Percentiles rank a stretch among this genome's conserved stretches.
These are phyloP conservation scores for Pseudocercospora crystallina DNA, from an alignment of 2,329 filamentous ascomycete species.

Conservation along the genomic window DNA sequence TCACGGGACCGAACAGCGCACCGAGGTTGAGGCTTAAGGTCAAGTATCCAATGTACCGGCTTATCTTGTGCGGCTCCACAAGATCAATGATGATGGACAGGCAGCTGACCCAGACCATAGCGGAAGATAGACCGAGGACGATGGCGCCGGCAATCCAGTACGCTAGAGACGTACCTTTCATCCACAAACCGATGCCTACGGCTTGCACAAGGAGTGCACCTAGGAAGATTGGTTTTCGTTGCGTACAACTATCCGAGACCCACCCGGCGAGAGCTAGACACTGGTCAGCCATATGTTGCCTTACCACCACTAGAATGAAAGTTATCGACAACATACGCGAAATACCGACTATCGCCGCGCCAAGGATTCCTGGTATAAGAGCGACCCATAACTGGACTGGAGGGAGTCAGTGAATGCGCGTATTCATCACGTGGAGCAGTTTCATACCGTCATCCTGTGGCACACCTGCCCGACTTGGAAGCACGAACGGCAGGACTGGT, in stretches of 20 bases:
- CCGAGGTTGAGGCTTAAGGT: slow-evolving; percentile 1
- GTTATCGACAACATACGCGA: too few relatives aligned
- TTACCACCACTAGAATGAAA: too few relatives aligned
- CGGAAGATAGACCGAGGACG: slow-evolving; percentile 6
- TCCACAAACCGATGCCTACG: slow-evolving; percentile 8
- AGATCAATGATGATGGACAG: slow-evolving; percentile 9
- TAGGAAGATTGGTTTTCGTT: slow-evolving; percentile 5
- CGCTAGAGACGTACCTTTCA: neutral
- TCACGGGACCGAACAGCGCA: slow-evolving; percentile 3
- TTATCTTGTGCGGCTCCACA: slow-evolving; percentile 1
- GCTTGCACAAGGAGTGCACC: slow-evolving; percentile 4
- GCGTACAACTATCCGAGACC: neutral
- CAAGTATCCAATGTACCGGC: neutral
- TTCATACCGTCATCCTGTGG: slow-evolving; percentile 4
- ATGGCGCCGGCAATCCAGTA: slow-evolving; percentile 7
- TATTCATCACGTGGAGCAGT: neutral
- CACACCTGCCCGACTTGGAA: neutral
- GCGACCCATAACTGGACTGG: slow-evolving; percentile 4
- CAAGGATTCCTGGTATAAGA: slow-evolving; percentile 4
- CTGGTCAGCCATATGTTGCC: neutral
- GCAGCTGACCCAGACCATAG: slow-evolving; percentile 6
- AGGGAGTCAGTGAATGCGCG: neutral
- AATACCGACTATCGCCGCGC: slow-evolving; percentile 1
- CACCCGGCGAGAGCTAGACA: too few relatives aligned
- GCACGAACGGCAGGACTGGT: slow-evolving; percentile 3